phyloP scores from a whole-genome alignment of 306 rosid genomes.

The Casuarina equisetifolia region DNA sequence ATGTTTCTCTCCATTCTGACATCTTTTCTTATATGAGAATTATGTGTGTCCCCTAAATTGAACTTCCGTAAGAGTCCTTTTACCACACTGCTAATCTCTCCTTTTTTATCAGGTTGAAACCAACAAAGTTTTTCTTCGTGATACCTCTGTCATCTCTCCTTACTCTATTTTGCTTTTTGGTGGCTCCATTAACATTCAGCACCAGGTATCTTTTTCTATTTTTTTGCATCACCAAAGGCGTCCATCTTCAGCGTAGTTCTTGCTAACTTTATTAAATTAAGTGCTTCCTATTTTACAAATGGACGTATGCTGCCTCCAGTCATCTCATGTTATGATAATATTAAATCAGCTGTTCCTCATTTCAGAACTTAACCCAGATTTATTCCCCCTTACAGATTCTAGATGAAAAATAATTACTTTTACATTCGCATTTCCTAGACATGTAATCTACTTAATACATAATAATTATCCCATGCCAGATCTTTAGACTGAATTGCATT shows the following conservation, averaged over 20 bases:
- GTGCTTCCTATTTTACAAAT: not conserved
- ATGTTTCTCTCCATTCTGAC: not conserved
- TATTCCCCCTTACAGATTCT: too few species aligned
- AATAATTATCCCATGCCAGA: too few species aligned
- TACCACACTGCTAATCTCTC: not conserved
- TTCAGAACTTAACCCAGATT: not conserved
- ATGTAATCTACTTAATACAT: too few species aligned
- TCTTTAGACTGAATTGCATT: too few species aligned
- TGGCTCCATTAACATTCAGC: constrained; percentile 81
- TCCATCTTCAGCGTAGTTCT: not conserved
- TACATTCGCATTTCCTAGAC: too few species aligned
- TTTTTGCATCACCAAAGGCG: constrained; percentile 1
- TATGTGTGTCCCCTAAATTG: not conserved
- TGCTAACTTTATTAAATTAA: not conserved
- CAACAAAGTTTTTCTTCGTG: constrained; percentile 75
- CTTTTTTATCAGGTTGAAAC: constrained; percentile 76
- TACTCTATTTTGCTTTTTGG: constrained; percentile 91
- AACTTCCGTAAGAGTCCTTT: not conserved
- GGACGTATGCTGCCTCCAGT: too few species aligned
- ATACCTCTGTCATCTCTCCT: constrained; percentile 83
- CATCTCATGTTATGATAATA: too few species aligned
- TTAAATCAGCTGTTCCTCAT: too few species aligned
- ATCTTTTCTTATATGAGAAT: not conserved
- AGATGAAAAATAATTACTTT: too few species aligned
- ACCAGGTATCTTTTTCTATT: constrained; percentile 58